Base-by-base conservation (phyloP, 495 filamentous ascomycete species). In the Penicillium chermesinum region DNA sequence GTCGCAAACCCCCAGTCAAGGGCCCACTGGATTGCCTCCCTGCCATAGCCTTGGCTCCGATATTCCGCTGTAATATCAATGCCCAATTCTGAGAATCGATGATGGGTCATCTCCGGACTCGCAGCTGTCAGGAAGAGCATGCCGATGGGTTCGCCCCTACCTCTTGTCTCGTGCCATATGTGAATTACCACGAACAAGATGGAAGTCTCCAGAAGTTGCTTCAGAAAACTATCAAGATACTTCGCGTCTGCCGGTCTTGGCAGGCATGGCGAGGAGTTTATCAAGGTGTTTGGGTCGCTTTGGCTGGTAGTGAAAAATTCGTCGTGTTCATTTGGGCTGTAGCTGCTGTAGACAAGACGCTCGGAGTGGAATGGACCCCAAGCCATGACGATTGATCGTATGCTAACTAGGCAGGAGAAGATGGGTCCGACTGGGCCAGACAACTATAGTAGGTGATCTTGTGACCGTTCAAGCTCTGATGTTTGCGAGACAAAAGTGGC, bases 41-140 rank as follows among this genome's bases (percentile, higher is more conserved):
- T 8, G 25, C 42, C 30, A 44, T 34, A 44, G 13, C 42, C 42
- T 30, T 21, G 33, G 14, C 14, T 19, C 42, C 35, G 42, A 32
- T 44, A 44, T 19, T 44, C n/a, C 5, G 17, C 17, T 17, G 22
- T 32, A 35, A 44, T 44, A 44, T 27, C 20, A 44, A 44, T 44
- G 18, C 15, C 42, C 7, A 44, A 35, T 16, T 44, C 30, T 14
- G 32, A 12, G 10, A 32, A 34, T 7, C 42, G 42, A 44, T 44
- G 17, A 36, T 44, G 42, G 32, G 30, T n/a, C 15, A 44, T 13
- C 17, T 13, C 5, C 10, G 42, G 30, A 13, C 14, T 32, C 35
- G 32, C 2, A 2, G 32, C 7, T 35, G 13, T 44, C 20, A 44
- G 35, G 6, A 13, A 44, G 42, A 44, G 32, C 42, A 21, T 32